phyloP scores from a whole-genome alignment of 2,329 filamentous ascomycete species.

The Exophiala dermatitidis region DNA sequence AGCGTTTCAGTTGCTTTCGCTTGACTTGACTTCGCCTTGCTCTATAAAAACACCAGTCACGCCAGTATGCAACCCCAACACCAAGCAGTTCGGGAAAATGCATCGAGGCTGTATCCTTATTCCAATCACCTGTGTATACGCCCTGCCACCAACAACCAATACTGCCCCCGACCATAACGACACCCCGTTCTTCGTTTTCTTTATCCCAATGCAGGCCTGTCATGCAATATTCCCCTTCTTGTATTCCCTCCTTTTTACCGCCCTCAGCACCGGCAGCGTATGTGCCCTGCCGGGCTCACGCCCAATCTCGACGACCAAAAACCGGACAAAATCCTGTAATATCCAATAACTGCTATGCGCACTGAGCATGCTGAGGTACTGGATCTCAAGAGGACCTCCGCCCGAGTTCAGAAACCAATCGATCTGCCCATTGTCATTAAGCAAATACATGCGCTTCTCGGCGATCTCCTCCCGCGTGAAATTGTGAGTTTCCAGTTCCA shows the following conservation, averaged over 20 bases:
- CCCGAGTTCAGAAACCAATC: slow-evolving; percentile 82
- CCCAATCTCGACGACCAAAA: slow-evolving; percentile 83
- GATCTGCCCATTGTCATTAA: slow-evolving; percentile 96
- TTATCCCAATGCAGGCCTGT: not conserved
- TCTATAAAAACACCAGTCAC: not conserved
- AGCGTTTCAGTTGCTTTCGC: too few relatives aligned
- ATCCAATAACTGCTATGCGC: slow-evolving; percentile 95
- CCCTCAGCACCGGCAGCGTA: slow-evolving; percentile 48
- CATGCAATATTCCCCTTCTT: slow-evolving; percentile 37
- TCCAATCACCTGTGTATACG: not conserved
- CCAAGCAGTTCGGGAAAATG: not conserved
- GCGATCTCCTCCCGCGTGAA: slow-evolving; percentile 88
- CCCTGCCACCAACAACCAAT: not conserved
- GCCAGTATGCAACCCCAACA: not conserved
- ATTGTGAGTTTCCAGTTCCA: slow-evolving; percentile 95
- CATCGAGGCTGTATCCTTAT: not conserved
- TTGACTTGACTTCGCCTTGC: too few relatives aligned
- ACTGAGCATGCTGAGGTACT: slow-evolving; percentile 94
- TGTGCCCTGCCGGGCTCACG: slow-evolving; percentile 60
- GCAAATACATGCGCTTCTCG: slow-evolving; percentile 74
- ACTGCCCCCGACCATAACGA: not conserved
- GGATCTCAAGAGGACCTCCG: slow-evolving; percentile 81
- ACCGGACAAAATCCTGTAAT: slow-evolving; percentile 76
- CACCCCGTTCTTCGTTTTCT: not conserved
- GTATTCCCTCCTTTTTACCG: slow-evolving; percentile 45